phyloP scores from a whole-genome alignment of 345 rosid genomes.

The Punica granatum region DNA sequence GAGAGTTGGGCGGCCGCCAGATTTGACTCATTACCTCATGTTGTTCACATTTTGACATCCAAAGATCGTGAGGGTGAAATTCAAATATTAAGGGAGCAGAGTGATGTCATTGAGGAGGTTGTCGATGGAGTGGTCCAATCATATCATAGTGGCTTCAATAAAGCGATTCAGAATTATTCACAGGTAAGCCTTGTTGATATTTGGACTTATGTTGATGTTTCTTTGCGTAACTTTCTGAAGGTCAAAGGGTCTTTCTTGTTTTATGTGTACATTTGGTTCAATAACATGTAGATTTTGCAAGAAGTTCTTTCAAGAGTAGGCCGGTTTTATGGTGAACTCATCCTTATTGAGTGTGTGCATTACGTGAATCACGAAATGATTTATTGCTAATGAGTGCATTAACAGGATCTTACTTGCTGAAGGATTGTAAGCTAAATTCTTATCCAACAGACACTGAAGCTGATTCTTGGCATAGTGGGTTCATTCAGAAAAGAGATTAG shows the following conservation, averaged over 20 bases:
- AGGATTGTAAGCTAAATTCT: not conserved
- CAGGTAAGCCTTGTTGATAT: constrained; percentile 47
- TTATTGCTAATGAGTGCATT: not conserved
- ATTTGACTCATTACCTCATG: constrained; percentile 96
- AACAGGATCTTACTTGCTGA: not conserved
- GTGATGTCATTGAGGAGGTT: constrained; percentile 93
- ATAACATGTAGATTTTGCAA: not conserved
- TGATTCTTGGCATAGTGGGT: not conserved
- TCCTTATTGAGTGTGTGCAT: not conserved
- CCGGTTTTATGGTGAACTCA: not conserved
- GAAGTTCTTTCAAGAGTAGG: not conserved
- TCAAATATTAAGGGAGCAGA: constrained; percentile 71
- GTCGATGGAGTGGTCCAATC: constrained; percentile 99
- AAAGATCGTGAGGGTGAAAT: constrained; percentile 86
- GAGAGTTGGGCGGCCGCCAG: constrained; percentile 94
- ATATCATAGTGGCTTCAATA: constrained; percentile 95
- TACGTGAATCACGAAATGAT: not conserved
- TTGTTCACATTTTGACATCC: constrained; percentile 89
- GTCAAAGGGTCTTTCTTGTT: not conserved
- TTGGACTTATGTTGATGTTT: not conserved
- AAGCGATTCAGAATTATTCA: constrained; percentile 98
- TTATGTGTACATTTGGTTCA: not conserved
- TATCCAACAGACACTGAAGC: too few relatives aligned
- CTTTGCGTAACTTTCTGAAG: not conserved
- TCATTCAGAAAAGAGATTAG: too few relatives aligned